These are phyloP conservation scores for Phoma sp. DNA, from an alignment of 2,329 filamentous ascomycete species.

Conservation along the genomic window DNA sequence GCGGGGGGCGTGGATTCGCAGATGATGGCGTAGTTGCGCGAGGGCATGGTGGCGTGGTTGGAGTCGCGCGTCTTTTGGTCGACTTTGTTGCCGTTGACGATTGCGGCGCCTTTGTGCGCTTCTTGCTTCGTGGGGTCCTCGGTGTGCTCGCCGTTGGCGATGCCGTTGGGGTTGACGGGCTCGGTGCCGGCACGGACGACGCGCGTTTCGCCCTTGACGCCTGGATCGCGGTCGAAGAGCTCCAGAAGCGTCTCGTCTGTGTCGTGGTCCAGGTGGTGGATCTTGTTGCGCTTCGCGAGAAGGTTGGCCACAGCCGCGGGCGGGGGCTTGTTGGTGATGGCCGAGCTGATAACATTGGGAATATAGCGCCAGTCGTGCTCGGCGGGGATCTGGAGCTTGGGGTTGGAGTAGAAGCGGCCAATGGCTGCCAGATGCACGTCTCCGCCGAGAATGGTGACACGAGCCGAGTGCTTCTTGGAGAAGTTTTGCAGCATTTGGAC, in stretches of 20 bases:
- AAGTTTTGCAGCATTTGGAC: constrained; percentile 69
- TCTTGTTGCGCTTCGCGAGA: constrained; percentile 68
- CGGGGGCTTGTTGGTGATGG: constrained; percentile 72
- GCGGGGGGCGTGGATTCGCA: constrained; percentile 55
- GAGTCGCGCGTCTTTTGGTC: constrained; percentile 68
- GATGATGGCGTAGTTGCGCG: constrained; percentile 69
- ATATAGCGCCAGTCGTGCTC: constrained; percentile 69
- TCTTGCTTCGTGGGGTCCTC: constrained; percentile 19
- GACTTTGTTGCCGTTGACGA: constrained; percentile 32
- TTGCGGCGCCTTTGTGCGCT: constrained; percentile 20
- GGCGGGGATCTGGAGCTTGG: constrained; percentile 61
- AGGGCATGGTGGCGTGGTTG: constrained; percentile 86
- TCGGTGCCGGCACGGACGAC: constrained; percentile 26
- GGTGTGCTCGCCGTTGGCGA: constrained; percentile 22
- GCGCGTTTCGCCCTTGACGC: constrained; percentile 31
- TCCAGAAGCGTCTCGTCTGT: constrained; percentile 70
- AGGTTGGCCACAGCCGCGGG: constrained; percentile 70
- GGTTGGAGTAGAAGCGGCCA: constrained; percentile 69
- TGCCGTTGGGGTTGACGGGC: constrained; percentile 25
- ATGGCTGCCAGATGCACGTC: constrained; percentile 69
- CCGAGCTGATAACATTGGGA: constrained; percentile 68
- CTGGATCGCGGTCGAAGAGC: constrained; percentile 67
- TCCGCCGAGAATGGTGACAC: constrained; percentile 68
- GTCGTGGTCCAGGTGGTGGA: constrained; percentile 67
- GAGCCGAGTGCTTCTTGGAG: constrained; percentile 61